Conservation (phyloP, 176 grass and related monocot genomes). For the Oryza coarctata region DNA sequence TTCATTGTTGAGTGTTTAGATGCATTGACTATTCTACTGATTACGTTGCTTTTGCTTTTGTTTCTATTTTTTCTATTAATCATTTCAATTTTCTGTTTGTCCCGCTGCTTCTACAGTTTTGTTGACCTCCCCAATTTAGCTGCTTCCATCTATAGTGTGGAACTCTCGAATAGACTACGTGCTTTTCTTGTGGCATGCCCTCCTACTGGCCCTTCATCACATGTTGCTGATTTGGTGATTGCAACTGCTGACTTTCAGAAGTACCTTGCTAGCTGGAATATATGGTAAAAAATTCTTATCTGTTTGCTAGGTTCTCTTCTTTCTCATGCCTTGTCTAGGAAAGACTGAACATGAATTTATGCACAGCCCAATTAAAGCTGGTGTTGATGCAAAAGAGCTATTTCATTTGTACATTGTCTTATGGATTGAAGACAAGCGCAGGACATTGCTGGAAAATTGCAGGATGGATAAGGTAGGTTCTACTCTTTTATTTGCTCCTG, state of each 20-base stretch:
- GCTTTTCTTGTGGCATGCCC: conserved; percentile 89
- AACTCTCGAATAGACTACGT: conserved; percentile 82
- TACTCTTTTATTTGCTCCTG: conserved; percentile 21
- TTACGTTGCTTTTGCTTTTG: neutral
- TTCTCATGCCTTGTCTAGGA: neutral
- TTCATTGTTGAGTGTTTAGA: neutral
- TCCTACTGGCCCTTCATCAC: conserved; percentile 77
- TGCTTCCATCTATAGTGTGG: conserved; percentile 79
- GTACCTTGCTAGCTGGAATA: conserved; percentile 91
- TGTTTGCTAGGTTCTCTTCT: conserved; percentile 16
- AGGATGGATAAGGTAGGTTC: conserved; percentile 76
- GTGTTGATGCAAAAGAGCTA: conserved; percentile 97
- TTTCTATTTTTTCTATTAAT: neutral
- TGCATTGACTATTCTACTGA: neutral
- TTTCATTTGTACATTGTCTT: conserved; percentile 97
- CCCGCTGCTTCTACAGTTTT: conserved; percentile 59
- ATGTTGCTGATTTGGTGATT: conserved; percentile 90
- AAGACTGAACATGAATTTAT: conserved; percentile 32
- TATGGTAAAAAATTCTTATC: conserved; percentile 54
- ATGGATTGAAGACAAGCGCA: conserved; percentile 97
- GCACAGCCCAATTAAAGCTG: conserved; percentile 71
- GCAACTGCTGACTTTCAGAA: conserved; percentile 94
- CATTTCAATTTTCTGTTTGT: conserved; percentile 23
- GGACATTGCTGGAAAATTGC: conserved; percentile 81
- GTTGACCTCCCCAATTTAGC: conserved; percentile 83